A percentile compares a stretch with the other conserved stretches of the same genome.
Evolutionary conservation across 2,329 filamentous ascomycete species (phyloP).

Genomic region (Trichophyton rubrum): DNA sequence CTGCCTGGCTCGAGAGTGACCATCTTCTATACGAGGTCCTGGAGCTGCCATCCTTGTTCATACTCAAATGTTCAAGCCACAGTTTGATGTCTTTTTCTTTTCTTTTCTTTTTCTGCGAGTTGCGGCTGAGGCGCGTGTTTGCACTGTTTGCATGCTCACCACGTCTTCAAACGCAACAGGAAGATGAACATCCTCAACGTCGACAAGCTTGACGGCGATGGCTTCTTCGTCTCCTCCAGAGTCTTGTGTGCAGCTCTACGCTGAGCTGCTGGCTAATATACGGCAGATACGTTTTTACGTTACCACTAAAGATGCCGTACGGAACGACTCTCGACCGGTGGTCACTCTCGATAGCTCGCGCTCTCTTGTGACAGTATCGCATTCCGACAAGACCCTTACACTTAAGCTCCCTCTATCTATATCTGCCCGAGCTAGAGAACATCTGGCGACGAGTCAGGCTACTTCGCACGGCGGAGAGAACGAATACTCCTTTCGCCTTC

Average conservation of each 20-base stretch:
- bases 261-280: slow-evolving; percentile 49
- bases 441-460: not conserved
- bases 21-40: not conserved
- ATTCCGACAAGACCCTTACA: slow-evolving; percentile 21
- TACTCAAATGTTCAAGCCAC: not conserved
- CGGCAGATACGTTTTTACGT: slow-evolving; percentile 47
- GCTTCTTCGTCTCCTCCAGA: not conserved
- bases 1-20: not conserved
- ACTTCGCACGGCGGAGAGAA: slow-evolving; percentile 18
- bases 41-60: not conserved
- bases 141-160: slow-evolving; percentile 6
- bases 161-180: not conserved
- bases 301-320: slow-evolving; percentile 26
- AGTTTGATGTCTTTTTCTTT: not conserved
- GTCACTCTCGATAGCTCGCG: slow-evolving; percentile 25
- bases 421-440: slow-evolving; percentile 19
- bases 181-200: not conserved
- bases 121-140: not conserved
- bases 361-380: slow-evolving; percentile 24
- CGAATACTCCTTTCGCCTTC: slow-evolving; percentile 44
- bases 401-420: slow-evolving; percentile 38
- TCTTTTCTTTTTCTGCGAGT: too few relatives aligned
- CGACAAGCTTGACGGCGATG: not conserved
- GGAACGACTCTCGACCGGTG: slow-evolving; percentile 13
- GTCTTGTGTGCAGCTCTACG: slow-evolving; percentile 38